phyloP scores from a whole-genome alignment of 2,329 filamentous ascomycete genomes.

The Sphaceloma murrayae region DNA sequence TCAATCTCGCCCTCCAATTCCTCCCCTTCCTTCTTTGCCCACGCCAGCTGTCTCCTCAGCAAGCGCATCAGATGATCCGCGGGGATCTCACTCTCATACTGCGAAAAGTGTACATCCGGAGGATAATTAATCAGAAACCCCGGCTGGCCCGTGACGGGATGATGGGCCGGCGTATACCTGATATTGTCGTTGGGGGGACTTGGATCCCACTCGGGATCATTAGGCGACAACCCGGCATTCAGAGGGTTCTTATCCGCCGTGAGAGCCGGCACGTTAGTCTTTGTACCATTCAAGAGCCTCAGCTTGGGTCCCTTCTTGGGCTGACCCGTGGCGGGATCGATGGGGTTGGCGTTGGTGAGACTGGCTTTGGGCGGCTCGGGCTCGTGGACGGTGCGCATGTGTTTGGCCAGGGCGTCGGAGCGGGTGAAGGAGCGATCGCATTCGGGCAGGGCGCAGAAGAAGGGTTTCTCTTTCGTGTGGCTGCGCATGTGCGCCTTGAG shows the following conservation, averaged over 20 bases:
- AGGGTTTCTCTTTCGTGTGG: slow-evolving; percentile 95
- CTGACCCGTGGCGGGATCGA: slow-evolving; percentile 26
- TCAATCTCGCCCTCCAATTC: slow-evolving; percentile 56
- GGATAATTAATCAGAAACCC: slow-evolving; percentile 44
- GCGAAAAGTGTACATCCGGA: slow-evolving; percentile 51
- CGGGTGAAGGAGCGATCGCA: slow-evolving; percentile 95
- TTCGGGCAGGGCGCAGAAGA: slow-evolving; percentile 92
- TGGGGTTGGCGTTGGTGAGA: slow-evolving; percentile 60
- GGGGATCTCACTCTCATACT: slow-evolving; percentile 54
- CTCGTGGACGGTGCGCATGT: slow-evolving; percentile 98
- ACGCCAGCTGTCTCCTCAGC: slow-evolving; percentile 56
- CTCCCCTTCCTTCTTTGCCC: slow-evolving; percentile 60
- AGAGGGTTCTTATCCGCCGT: slow-evolving; percentile 14
- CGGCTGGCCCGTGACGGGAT: slow-evolving; percentile 48
- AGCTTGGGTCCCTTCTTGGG: slow-evolving; percentile 36
- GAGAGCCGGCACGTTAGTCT: slow-evolving; percentile 19
- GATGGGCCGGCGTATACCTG: slow-evolving; percentile 48
- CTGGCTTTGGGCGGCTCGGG: slow-evolving; percentile 70
- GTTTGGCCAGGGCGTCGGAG: slow-evolving; percentile 90
- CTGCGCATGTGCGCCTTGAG: slow-evolving; percentile 95
- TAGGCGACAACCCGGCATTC: slow-evolving; percentile 13
- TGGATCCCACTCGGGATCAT: slow-evolving; percentile 21
- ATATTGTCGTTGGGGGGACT: slow-evolving; percentile 45
- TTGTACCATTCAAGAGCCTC: slow-evolving; percentile 33
- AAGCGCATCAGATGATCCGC: slow-evolving; percentile 58